phyloP scores from a whole-genome alignment of 352 stramenopile species.

The Phytophthora crassamura region DNA sequence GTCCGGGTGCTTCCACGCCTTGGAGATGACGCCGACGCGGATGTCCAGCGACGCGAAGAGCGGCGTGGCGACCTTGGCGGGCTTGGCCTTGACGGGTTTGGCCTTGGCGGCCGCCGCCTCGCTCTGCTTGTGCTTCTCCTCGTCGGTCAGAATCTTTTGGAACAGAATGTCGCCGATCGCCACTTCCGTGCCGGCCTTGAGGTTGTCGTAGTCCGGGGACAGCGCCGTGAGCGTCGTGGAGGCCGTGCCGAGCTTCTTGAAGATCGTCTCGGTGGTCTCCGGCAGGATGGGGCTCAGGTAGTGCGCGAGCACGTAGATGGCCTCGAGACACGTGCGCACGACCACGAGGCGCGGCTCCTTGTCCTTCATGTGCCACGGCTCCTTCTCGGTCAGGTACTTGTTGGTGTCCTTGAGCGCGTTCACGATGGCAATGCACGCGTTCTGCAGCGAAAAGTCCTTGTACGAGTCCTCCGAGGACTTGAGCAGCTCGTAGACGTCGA shows the following conservation, averaged over 20 bases:
- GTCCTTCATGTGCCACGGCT: conserved; percentile 97
- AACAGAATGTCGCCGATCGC: conserved; percentile 96
- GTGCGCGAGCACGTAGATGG: conserved; percentile 96
- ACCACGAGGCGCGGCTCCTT: conserved; percentile 90
- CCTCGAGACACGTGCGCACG: conserved; percentile 96
- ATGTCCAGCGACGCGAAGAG: conserved; percentile 85
- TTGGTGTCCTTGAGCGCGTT: conserved; percentile 95
- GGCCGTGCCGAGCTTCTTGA: conserved; percentile 93
- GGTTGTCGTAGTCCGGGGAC: conserved; percentile 91
- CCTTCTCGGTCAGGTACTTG: conserved; percentile 97
- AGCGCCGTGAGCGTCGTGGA: conserved; percentile 80
- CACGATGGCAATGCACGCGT: conserved; percentile 89
- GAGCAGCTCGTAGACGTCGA: conserved; percentile 89
- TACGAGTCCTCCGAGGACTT: conserved; percentile 91
- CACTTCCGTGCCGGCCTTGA: conserved; percentile 91
- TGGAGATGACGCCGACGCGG: conserved; percentile 80
- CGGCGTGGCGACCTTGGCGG: conserved; percentile 58
- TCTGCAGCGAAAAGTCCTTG: conserved; percentile 93
- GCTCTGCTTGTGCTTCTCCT: conserved; percentile 72
- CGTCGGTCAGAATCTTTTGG: conserved; percentile 87
- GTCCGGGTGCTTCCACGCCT: conserved; percentile 87
- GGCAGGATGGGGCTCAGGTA: conserved; percentile 97
- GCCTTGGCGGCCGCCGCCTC: conserved; percentile 60
- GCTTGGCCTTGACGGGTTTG: conserved; percentile 48
- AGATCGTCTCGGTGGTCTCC: conserved; percentile 90